Percentiles rank a stretch among this genome's conserved stretches.
phyloP scores from a whole-genome alignment of 257 asterid genomes.

The Solanum sitiens region DNA sequence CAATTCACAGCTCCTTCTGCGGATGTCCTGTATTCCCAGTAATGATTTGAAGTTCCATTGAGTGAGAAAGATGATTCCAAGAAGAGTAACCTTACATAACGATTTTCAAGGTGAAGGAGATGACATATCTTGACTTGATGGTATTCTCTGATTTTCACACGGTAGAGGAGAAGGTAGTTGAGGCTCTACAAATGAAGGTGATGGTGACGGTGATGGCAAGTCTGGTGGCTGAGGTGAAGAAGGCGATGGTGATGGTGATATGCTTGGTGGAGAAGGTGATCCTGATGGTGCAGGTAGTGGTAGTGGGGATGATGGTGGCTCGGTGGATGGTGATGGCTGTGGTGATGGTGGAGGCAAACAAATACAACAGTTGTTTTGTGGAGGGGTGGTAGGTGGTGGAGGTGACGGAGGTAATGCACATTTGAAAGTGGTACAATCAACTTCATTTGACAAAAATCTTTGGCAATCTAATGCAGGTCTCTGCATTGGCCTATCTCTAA shows the following conservation, averaged over 20 bases:
- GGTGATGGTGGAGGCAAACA: neutral
- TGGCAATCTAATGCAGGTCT: constrained; percentile 28
- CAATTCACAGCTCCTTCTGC: neutral
- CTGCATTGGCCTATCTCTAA: constrained; percentile 30
- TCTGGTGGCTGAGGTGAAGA: constrained; percentile 2
- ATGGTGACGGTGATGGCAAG: neutral
- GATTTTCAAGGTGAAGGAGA: neutral
- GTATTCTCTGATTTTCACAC: neutral
- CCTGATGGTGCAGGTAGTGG: neutral
- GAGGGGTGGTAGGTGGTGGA: neutral
- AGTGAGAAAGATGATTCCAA: neutral
- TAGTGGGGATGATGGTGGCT: neutral
- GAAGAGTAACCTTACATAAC: neutral
- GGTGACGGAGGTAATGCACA: constrained; percentile 1
- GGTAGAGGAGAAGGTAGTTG: neutral
- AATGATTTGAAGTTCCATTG: neutral
- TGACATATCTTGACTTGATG: neutral
- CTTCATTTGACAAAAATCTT: constrained; percentile 28
- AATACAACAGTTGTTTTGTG: neutral
- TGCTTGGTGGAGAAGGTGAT: neutral
- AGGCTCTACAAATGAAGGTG: neutral
- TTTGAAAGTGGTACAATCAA: constrained; percentile 31
- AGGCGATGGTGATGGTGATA: neutral
- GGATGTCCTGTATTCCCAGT: neutral
- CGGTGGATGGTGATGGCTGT: neutral